Evolutionary conservation across 2,329 filamentous ascomycete species (phyloP), one percentile per base, ranked within the genome.

Genomic region (Zasmidium cellare): DNA sequence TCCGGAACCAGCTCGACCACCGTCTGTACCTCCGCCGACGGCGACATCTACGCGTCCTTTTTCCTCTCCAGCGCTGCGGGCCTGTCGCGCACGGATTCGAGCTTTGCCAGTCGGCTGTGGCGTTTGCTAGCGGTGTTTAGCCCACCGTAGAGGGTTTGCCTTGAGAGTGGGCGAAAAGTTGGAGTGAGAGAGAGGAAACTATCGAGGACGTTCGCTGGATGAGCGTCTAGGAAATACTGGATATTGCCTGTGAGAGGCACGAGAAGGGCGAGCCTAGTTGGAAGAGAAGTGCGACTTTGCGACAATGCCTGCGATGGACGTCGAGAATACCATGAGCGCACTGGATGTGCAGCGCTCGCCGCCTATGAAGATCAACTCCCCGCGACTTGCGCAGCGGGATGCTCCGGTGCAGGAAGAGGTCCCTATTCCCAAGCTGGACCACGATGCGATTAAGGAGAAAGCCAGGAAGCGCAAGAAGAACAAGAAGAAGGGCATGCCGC

Each of bases 121-220:
- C 28, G 24, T 3, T 19, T 16, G 49, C 73, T 80, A 79, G 73
- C 53, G 59, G 62, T 79, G 45, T 53, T 75, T 63, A 72, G 79
- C 80, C 79, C 79, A 77, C 78, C 63, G 58, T 63, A 62, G 55
- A 60, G 62, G 51, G 38, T 45, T 41, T 47, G 18, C 55, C 78
- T 76, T 81, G 77, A 81, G 70, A 78, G 79, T 79, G 79, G 79
- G 80, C 79, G 78, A 78, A 80, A 80, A 66, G n/a, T n/a, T n/a
- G n/a, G n/a, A n/a, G n/a, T n/a, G n/a, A n/a, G n/a, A n/a, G n/a
- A n/a, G n/a, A n/a, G n/a, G n/a, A n/a, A n/a, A n/a, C n/a, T n/a
- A n/a, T n/a, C n/a, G n/a, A n/a, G n/a, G n/a, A n/a, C n/a, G n/a
- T n/a, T n/a, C n/a, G n/a, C n/a, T n/a, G n/a, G n/a, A n/a, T n/a